These are phyloP conservation scores for Hyparrhenia diplandra DNA, from an alignment of 176 grass and related monocot genomes.

Conservation along the genomic window DNA sequence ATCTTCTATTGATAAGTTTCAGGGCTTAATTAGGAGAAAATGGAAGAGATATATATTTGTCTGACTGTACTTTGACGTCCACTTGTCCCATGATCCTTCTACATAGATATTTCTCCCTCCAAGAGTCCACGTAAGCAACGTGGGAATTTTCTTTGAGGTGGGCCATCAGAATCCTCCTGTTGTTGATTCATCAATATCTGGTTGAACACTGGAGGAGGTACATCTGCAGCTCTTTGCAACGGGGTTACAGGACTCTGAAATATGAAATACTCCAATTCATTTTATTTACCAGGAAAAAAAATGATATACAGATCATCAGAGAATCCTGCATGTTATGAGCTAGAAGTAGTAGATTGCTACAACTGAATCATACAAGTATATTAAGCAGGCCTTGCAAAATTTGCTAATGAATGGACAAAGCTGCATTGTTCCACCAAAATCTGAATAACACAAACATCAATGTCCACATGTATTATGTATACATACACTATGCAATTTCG, in stretches of 20 bases:
- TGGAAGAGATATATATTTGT: not conserved
- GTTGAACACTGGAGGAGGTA: slow-evolving; percentile 59
- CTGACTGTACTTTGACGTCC: slow-evolving; percentile 57
- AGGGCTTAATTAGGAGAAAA: not conserved
- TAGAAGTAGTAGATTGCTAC: not conserved
- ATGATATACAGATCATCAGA: not conserved
- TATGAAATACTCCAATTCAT: not conserved
- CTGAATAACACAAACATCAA: not conserved
- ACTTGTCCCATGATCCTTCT: slow-evolving; percentile 95
- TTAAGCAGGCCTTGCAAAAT: not conserved
- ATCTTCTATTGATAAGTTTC: not conserved
- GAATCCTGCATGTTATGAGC: not conserved
- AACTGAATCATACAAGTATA: not conserved
- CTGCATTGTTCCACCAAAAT: not conserved
- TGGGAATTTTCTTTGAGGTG: slow-evolving; percentile 62
- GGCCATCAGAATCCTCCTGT: slow-evolving; percentile 39
- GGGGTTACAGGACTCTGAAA: slow-evolving; percentile 75
- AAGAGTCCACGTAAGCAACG: slow-evolving; percentile 66
- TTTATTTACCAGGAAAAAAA: not conserved
- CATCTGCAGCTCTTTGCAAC: slow-evolving; percentile 56
- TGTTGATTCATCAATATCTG: slow-evolving; percentile 56
- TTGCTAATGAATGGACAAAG: not conserved
- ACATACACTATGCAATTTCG: not conserved
- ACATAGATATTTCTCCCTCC: slow-evolving; percentile 67
- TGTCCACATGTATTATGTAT: not conserved